Evolutionary conservation across 78 protist species (phyloP), one percentile per base, ranked within the genome.

Genomic region (Mantamonas sphyraenae): DNA sequence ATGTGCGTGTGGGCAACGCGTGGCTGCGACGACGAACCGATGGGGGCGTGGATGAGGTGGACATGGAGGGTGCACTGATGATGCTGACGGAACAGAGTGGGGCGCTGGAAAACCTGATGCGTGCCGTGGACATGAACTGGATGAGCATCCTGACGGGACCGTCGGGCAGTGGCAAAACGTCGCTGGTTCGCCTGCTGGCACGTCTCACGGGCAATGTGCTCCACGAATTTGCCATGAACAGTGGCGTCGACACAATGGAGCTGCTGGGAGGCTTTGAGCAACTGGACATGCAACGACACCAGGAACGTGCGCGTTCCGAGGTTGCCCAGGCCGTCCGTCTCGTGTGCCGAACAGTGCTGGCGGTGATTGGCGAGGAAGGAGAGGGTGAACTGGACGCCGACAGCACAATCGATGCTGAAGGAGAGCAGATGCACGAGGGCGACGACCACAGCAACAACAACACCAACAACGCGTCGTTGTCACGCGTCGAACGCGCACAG

Each of bases 211-310:
- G 90, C 10, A 81, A 78, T 51, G n/a, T 51, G 22, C 82, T 93
- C 35, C 73, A 31, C 35, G 94, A 88, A 39, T 83, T 90, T 63
- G 64, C 93, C 20, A 79, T 93, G 92, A 87, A 87, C 38, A 26
- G 70, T 28, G 33, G 83, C 30, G 91, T 88, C 22, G 97, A 93
- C 58, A 88, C 94, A 0, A 79, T 76, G 9, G 94, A 90, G 40
- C 75, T 93, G 35, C 79, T 93, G 35, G 97, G 97, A 35, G 91
- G 92, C 7, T 93, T 79, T 30, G 95, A 89, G 65, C 95, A 90
- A 53, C 62, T 81, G 45, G 92, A 92, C 63, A 34, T 86, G 40
- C 20, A 28, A 19, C 70, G 82, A 22, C 79, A 73, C 55, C 35
- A 14, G 40, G 14, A 33, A 19, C n/a, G n/a, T n/a, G n/a, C n/a